phyloP scores from a whole-genome alignment of 306 rosid species.

The Clitoria ternatea region DNA sequence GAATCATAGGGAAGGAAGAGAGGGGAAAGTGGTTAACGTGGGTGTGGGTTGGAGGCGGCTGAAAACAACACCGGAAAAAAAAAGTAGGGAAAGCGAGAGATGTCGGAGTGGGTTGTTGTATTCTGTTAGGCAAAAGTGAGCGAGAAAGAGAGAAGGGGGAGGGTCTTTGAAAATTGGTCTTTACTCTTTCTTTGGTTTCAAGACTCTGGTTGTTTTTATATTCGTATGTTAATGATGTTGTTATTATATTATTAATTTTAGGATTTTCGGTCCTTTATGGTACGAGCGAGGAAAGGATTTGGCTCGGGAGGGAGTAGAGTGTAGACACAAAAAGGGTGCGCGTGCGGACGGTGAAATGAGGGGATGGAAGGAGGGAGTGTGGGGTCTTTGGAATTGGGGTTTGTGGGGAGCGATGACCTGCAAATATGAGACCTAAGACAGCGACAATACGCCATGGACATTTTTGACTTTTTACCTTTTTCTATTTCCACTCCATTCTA shows the following conservation, averaged over 20 bases:
- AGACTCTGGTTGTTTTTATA: slow-evolving; percentile 1
- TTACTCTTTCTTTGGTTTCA: neutral
- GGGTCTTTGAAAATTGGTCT: slow-evolving; percentile 14
- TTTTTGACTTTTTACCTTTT: slow-evolving; percentile 21
- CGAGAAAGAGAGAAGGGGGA: neutral
- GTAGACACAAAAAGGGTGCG: neutral
- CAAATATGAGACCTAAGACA: slow-evolving; percentile 38
- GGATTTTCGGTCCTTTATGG: neutral
- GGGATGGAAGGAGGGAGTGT: neutral
- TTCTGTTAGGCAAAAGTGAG: slow-evolving; percentile 18
- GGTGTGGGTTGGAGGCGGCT: neutral
- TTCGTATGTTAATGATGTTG: neutral
- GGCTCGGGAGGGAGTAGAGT: neutral
- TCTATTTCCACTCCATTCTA: neutral
- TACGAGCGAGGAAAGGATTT: neutral
- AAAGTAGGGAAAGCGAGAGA: slow-evolving; percentile 20
- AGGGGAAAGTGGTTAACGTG: no score
- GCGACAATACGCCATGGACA: slow-evolving; percentile 44
- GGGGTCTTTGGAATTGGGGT: slow-evolving; percentile 15
- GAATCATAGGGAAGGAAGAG: no score
- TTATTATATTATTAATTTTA: neutral
- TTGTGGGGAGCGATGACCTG: slow-evolving; percentile 44
- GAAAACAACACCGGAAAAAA: neutral
- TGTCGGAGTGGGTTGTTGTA: slow-evolving; percentile 11
- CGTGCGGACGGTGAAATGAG: neutral